These are phyloP conservation scores for Lichtheimia corymbifera DNA, from an alignment of 371 early-diverging fungal genomes.

Conservation along the genomic window DNA sequence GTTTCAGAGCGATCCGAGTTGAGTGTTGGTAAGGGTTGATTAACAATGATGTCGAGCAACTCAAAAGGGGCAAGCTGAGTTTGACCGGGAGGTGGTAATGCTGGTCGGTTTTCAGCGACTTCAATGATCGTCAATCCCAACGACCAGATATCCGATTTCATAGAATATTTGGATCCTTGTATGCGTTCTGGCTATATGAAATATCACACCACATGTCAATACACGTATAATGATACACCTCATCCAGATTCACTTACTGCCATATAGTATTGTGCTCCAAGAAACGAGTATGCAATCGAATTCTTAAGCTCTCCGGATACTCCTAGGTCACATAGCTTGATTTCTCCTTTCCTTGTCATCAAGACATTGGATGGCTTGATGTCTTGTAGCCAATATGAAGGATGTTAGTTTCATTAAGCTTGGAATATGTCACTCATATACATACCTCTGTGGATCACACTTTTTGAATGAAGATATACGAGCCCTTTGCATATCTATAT, in stretches of 20 bases:
- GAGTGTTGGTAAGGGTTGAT: slow-evolving; percentile 82
- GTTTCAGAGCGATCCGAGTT: slow-evolving; percentile 61
- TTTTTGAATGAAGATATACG: slow-evolving; percentile 71
- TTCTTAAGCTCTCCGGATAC: slow-evolving; percentile 90
- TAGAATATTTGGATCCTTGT: slow-evolving; percentile 85
- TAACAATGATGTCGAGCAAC: slow-evolving; percentile 86
- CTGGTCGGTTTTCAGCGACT: slow-evolving; percentile 87
- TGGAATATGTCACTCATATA: not conserved
- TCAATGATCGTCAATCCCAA: slow-evolving; percentile 92
- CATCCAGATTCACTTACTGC: slow-evolving; percentile 61
- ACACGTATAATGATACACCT: slow-evolving; percentile 7
- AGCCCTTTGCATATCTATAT: slow-evolving; percentile 67
- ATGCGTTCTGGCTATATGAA: slow-evolving; percentile 90
- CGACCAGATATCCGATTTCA: slow-evolving; percentile 94
- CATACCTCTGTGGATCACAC: slow-evolving; percentile 85
- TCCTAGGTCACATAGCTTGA: slow-evolving; percentile 97
- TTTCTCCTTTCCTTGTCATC: slow-evolving; percentile 78
- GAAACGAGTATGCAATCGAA: slow-evolving; percentile 92
- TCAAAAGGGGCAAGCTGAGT: slow-evolving; percentile 82
- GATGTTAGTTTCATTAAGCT: not conserved
- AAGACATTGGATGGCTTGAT: slow-evolving; percentile 92
- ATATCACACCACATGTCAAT: not conserved
- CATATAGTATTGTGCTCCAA: slow-evolving; percentile 95
- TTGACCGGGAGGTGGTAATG: slow-evolving; percentile 73
- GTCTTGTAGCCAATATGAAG: slow-evolving; percentile 33